Conservation (phyloP, 495 filamentous ascomycete genomes). For the Tuber calosporum region DNA sequence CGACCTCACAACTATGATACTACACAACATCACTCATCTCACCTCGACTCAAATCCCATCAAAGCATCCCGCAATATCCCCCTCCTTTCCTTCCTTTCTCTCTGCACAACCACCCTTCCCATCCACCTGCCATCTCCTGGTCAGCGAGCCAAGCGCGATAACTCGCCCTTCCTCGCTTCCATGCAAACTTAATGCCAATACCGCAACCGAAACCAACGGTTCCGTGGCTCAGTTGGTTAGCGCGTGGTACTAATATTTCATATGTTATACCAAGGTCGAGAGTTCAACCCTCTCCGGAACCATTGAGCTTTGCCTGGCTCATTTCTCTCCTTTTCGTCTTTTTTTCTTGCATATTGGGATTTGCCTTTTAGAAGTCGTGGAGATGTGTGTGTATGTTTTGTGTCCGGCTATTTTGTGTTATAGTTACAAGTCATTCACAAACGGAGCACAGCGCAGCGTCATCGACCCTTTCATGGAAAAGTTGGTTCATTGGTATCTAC, state of each 20-base stretch:
- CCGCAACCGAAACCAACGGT: slow-evolving; percentile 13
- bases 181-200: background rate
- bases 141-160: too few relatives aligned
- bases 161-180: too few relatives aligned
- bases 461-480: background rate
- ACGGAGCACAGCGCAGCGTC: background rate
- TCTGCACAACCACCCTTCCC: too few relatives aligned
- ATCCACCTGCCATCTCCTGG: too few relatives aligned
- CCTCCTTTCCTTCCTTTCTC: too few relatives aligned
- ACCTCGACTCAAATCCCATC: too few relatives aligned
- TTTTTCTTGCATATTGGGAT: background rate
- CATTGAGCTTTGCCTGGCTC: background rate
- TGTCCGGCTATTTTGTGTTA: background rate
- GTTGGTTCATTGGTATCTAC: background rate
- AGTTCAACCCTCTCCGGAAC: slow-evolving; percentile 22
- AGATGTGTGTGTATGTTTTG: background rate
- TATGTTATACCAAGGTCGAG: slow-evolving; percentile 18
- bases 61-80: too few relatives aligned
- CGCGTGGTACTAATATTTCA: slow-evolving; percentile 28
- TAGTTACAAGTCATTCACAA: background rate
- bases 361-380: background rate
- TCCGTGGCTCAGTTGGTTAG: slow-evolving; percentile 33
- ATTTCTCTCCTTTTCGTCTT: background rate
- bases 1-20: too few relatives aligned
- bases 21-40: too few relatives aligned